Evolutionary conservation across 192 early-diverging fungal species (phyloP).

Genomic region (Coemansia guatemalensis): DNA sequence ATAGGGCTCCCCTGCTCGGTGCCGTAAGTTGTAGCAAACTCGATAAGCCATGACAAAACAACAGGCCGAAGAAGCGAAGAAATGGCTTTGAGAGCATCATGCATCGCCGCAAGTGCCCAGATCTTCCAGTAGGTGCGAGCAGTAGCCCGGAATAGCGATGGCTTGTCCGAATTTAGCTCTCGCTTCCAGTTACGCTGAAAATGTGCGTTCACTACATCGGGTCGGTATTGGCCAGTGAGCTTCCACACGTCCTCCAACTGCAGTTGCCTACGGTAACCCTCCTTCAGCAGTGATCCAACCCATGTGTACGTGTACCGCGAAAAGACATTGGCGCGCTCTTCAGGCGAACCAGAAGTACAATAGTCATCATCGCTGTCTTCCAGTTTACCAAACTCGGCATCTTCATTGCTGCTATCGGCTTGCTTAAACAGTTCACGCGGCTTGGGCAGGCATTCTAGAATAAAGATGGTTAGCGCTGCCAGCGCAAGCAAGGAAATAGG

Average conservation of each 20-base stretch:
- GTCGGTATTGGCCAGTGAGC: constrained; percentile 62
- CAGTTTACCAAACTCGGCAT: constrained; percentile 1
- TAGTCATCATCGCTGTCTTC: constrained; percentile 3
- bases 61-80: constrained; percentile 81
- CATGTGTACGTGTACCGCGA: constrained; percentile 80
- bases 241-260: constrained; percentile 78
- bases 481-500: constrained; percentile 8
- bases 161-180: constrained; percentile 61
- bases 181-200: constrained; percentile 75
- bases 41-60: constrained; percentile 70
- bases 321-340: constrained; percentile 79
- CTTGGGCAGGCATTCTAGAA: constrained; percentile 29
- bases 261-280: constrained; percentile 72
- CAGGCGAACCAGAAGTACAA: constrained; percentile 53
- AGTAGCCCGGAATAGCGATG: constrained; percentile 68
- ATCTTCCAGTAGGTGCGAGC: constrained; percentile 63
- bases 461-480: constrained; percentile 22
- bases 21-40: constrained; percentile 60
- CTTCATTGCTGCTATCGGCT: constrained; percentile 14
- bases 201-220: constrained; percentile 58
- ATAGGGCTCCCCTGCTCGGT: constrained; percentile 59
- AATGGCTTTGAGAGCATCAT: constrained; percentile 75
- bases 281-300: constrained; percentile 81
- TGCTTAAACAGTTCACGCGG: constrained; percentile 24
- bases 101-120: constrained; percentile 69